Evolutionary conservation across 192 early-diverging fungal species (phyloP), one percentile per base, ranked within the genome.

Genomic region (Backusella mclennaniae): DNA sequence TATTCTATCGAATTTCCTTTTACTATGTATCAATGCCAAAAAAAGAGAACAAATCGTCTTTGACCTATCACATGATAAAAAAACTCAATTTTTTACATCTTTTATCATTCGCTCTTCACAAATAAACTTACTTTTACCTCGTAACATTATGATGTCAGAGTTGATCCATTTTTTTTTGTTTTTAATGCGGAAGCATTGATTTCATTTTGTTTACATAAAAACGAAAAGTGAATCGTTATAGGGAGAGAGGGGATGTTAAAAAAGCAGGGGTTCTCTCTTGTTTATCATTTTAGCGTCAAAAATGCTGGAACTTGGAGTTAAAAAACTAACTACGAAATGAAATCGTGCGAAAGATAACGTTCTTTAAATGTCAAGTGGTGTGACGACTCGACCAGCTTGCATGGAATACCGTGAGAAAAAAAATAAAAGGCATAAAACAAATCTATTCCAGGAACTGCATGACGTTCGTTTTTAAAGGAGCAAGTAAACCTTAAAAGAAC

Each of bases 301-400:
- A 63, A 29, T 63, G 11, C 23, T 63, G 21, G n/a, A 56, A 56
- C 2, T 14, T 63, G 11, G 26, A 63, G 21, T 12, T 59, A 21
- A 53, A 53, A 21, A 53, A 21, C 52, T 2, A 59, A 63, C 56
- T 26, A 29, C 3, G 23, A 63, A n/a, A 29, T 63, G 26, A 49
- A 63, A 11, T 29, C 56, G 56, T 63, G 56, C 56, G 56, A 63
- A 63, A 56, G 53, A 17, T 11, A 56, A 63, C 12, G 23, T 23
- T 63, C 56, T 63, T 63, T 63, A 29, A 63, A 63, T 63, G 56
- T 29, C 11, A 63, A 63, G 56, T 63, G 23, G 56, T 63, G 56
- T 63, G 56, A 63, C 56, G 21, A 63, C 26, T 63, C 23, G 26
- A 23, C 8, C 21, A 29, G 23, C 26, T 63, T 63, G 56, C 56